These are phyloP conservation scores for Colletotrichum orbiculare DNA, from an alignment of 2,329 filamentous ascomycete genomes.

Conservation along the genomic window DNA sequence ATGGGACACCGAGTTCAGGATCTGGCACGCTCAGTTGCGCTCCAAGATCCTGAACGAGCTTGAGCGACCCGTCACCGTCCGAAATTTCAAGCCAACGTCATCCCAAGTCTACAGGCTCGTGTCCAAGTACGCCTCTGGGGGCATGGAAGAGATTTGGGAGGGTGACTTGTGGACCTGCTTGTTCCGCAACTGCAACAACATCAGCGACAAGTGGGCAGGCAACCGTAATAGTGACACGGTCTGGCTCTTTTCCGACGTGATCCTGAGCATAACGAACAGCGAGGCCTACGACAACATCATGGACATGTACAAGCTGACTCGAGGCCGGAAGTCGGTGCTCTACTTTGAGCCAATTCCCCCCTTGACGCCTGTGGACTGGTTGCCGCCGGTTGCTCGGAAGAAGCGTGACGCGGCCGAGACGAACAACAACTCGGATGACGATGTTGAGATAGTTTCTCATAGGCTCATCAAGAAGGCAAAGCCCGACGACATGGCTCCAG, in stretches of 20 bases:
- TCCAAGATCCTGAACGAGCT: conserved; percentile 3
- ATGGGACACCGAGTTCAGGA: background rate
- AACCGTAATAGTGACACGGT: background rate
- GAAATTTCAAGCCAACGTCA: background rate
- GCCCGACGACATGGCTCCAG: background rate
- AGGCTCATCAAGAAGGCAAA: background rate
- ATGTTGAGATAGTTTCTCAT: background rate
- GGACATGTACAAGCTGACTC: background rate
- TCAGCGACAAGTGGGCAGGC: background rate
- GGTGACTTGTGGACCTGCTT: conserved; percentile 3
- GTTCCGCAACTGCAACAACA: conserved; percentile 7
- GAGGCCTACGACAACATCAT: background rate
- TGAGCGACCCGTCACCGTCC: background rate
- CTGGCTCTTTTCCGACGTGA: conserved; percentile 13
- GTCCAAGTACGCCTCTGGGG: background rate
- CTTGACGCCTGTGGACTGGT: background rate
- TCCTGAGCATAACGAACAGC: background rate
- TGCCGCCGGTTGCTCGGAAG: no score
- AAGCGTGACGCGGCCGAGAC: background rate
- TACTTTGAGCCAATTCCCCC: conserved; percentile 4
- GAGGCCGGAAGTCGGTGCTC: background rate
- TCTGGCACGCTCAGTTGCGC: conserved; percentile 9
- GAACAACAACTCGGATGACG: background rate
- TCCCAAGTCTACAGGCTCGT: background rate
- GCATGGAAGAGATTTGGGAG: background rate